Conservation (phyloP, 1,284 basidiomycete genomes). For the Cutaneotrichosporon arboriforme region DNA sequence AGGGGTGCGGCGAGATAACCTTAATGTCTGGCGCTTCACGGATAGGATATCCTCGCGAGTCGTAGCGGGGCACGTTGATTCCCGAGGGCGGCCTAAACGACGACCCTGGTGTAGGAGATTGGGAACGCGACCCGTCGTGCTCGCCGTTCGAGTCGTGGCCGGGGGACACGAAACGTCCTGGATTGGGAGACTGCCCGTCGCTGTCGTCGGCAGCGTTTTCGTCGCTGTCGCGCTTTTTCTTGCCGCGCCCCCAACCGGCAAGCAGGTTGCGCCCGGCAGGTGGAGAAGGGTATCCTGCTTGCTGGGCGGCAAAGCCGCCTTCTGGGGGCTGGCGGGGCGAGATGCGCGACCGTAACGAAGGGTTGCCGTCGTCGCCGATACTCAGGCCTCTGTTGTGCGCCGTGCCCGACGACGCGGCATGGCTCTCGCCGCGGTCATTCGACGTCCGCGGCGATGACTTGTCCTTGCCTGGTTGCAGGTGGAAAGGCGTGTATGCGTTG, state of each 20-base stretch:
- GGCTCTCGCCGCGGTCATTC: not conserved
- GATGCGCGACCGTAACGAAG: constrained; percentile 2
- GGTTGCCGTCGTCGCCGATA: not conserved
- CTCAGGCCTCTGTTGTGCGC: not conserved
- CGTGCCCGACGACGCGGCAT: not conserved
- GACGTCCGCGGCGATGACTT: not conserved
- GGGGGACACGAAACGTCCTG: not conserved
- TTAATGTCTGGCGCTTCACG: constrained; percentile 3
- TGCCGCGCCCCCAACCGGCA: not conserved
- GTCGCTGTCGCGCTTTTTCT: not conserved
- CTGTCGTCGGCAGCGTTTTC: not conserved
- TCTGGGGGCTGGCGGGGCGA: not conserved
- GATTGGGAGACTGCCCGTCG: not conserved
- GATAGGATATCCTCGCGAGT: constrained; percentile 21
- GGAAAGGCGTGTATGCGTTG: not conserved
- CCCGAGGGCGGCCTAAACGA: too few species aligned
- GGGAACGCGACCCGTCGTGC: too few species aligned
- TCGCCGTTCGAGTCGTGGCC: too few species aligned
- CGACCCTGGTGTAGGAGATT: too few species aligned
- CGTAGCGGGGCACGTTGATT: constrained; percentile 14
- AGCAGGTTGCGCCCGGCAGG: constrained; percentile 1
- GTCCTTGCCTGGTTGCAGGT: not conserved
- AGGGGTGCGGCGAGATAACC: not conserved
- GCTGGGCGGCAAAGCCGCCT: constrained; percentile 1
- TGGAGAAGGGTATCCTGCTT: not conserved